phyloP scores from a whole-genome alignment of 2,329 filamentous ascomycete species.

The Alternaria longipes region DNA sequence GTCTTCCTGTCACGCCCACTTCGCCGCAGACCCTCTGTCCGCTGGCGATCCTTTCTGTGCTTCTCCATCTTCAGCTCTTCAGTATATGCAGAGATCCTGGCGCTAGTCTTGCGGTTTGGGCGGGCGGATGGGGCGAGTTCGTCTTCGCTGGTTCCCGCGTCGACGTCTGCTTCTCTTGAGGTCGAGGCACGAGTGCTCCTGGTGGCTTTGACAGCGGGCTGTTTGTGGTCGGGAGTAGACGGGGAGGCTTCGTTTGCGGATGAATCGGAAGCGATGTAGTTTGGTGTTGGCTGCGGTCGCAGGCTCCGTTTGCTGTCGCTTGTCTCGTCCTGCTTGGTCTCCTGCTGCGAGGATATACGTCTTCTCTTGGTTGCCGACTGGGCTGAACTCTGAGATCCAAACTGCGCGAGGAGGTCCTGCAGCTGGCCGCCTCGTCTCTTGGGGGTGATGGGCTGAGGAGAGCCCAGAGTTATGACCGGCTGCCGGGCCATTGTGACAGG shows the following conservation, averaged over 20 bases:
- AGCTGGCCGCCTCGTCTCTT: slow-evolving; percentile 34
- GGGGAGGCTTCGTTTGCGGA: slow-evolving; percentile 6
- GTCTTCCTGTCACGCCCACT: slow-evolving; percentile 37
- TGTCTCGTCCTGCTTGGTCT: neutral
- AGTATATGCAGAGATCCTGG: slow-evolving; percentile 23
- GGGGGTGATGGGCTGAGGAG: slow-evolving; percentile 36
- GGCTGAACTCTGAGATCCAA: slow-evolving; percentile 40
- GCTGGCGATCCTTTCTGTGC: slow-evolving; percentile 25
- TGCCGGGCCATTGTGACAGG: slow-evolving; percentile 30
- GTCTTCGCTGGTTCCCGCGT: slow-evolving; percentile 33
- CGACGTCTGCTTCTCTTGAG: slow-evolving; percentile 1
- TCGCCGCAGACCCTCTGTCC: slow-evolving; percentile 27
- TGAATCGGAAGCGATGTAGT: slow-evolving; percentile 15
- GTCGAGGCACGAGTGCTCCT: slow-evolving; percentile 3
- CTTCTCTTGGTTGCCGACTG: slow-evolving; percentile 45
- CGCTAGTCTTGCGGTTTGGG: slow-evolving; percentile 21
- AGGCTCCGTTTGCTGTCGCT: slow-evolving; percentile 24
- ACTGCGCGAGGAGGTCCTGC: slow-evolving; percentile 40
- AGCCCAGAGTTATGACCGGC: slow-evolving; percentile 23
- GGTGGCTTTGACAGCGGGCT: neutral
- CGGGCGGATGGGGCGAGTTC: slow-evolving; percentile 29
- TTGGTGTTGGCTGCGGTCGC: slow-evolving; percentile 9
- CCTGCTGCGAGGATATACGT: slow-evolving; percentile 23
- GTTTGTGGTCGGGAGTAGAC: neutral
- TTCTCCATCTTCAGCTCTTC: slow-evolving; percentile 48